A percentile compares a stretch with the other conserved stretches of the same genome.
Conservation (phyloP, 768 basidiomycete species). For the Ephemerocybe angulata region DNA sequence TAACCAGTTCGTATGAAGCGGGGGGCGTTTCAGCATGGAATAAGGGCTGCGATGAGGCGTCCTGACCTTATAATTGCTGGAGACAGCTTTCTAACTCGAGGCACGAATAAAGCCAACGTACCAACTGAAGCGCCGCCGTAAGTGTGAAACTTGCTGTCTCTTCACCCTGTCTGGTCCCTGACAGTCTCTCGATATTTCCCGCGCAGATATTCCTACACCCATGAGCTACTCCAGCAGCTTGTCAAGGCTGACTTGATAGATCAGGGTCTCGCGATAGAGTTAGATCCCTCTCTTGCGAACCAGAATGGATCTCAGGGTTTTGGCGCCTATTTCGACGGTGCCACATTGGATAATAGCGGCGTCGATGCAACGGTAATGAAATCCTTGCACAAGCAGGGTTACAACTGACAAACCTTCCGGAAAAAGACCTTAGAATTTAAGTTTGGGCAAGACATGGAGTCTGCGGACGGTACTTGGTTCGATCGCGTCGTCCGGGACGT, state of each 20-base stretch:
- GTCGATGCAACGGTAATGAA: slow-evolving; percentile 50
- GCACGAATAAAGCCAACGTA: slow-evolving; percentile 13
- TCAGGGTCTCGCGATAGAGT: slow-evolving; percentile 42
- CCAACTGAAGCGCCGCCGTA: slow-evolving; percentile 14
- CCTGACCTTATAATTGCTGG: slow-evolving; percentile 55
- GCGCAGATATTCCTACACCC: slow-evolving; percentile 33
- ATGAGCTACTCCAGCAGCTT: slow-evolving; percentile 56
- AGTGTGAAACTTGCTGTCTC: too few species aligned
- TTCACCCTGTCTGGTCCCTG: too few species aligned
- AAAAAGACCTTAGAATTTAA: not conserved
- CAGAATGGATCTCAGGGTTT: slow-evolving; percentile 34
- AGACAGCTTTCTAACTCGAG: slow-evolving; percentile 42
- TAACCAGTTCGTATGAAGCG: slow-evolving; percentile 20
- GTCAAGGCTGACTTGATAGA: slow-evolving; percentile 53
- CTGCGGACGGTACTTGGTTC: slow-evolving; percentile 38
- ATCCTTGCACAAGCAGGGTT: not conserved
- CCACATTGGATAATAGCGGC: slow-evolving; percentile 41
- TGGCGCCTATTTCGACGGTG: slow-evolving; percentile 34
- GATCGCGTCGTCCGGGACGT: slow-evolving; percentile 53
- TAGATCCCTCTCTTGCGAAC: slow-evolving; percentile 49
- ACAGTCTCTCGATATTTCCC: too few species aligned
- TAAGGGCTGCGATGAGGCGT: slow-evolving; percentile 46
- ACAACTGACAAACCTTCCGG: slow-evolving; percentile 8
- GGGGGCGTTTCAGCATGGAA: slow-evolving; percentile 45
- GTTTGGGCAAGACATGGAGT: slow-evolving; percentile 39